Conservation (phyloP, 208 protist species). For the Vickermania ingenoplastis region DNA sequence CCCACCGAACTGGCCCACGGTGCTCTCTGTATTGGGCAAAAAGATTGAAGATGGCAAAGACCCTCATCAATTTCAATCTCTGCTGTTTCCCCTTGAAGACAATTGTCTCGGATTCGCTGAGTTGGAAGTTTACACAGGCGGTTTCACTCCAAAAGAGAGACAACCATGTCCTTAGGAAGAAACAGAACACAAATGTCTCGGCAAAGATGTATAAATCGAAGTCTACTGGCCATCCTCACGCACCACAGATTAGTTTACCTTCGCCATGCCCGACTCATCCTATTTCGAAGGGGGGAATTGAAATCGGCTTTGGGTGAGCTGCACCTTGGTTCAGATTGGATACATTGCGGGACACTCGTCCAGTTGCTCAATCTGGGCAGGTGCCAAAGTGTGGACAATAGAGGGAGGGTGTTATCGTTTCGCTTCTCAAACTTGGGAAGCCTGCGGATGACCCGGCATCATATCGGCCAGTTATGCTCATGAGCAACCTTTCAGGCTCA, state of each 20-base stretch:
- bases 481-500: constrained; percentile 16
- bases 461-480: constrained; percentile 18
- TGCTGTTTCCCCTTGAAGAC: not conserved
- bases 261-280: not conserved
- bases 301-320: constrained; percentile 5
- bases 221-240: constrained; percentile 7
- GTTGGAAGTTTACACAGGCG: constrained; percentile 6
- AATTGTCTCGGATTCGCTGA: not conserved
- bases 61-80: not conserved
- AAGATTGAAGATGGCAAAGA: not conserved
- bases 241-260: not conserved
- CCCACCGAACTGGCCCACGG: not conserved
- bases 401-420: constrained; percentile 17
- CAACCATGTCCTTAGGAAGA: not conserved
- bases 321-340: constrained; percentile 10
- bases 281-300: constrained; percentile 7
- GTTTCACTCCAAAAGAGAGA: constrained; percentile 2
- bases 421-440: constrained; percentile 19
- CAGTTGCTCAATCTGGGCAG: constrained; percentile 1
- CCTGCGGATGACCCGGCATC: constrained; percentile 5
- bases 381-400: constrained; percentile 7
- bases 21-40: not conserved
- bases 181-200: constrained; percentile 8
- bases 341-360: constrained; percentile 4
- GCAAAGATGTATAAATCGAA: constrained; percentile 7